Percentiles rank a stretch among this genome's conserved stretches.
These are phyloP conservation scores for Microbotryomycetes sp. DNA, from an alignment of 1,284 basidiomycete genomes.

Conservation along the genomic window DNA sequence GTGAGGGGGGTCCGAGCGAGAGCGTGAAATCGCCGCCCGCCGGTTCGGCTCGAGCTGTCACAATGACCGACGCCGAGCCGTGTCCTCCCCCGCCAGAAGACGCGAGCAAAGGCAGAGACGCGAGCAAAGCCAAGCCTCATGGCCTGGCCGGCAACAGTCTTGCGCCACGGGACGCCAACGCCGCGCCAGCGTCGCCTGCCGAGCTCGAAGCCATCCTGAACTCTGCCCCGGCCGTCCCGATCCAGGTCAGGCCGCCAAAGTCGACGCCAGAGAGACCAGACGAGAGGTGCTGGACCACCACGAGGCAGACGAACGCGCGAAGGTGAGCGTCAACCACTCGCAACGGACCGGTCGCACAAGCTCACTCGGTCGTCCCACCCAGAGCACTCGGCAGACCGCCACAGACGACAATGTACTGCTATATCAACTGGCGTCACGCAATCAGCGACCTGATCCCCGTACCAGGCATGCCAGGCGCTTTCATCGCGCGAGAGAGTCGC, in stretches of 20 bases:
- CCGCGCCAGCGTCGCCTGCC: neutral
- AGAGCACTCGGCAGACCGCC: slow-evolving; percentile 22
- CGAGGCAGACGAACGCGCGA: slow-evolving; percentile 23
- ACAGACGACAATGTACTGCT: slow-evolving; percentile 18
- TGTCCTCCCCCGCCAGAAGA: too few relatives aligned
- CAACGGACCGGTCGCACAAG: neutral
- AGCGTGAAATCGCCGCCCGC: too few relatives aligned
- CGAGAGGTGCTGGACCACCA: slow-evolving; percentile 23
- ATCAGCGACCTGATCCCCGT: slow-evolving; percentile 22
- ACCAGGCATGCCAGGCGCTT: slow-evolving; percentile 17
- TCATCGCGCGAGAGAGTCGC: slow-evolving; percentile 15
- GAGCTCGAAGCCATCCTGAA: neutral
- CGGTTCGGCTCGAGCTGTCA: too few relatives aligned
- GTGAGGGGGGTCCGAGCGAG: too few relatives aligned
- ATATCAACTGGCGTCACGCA: slow-evolving; percentile 26
- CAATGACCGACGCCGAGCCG: too few relatives aligned
- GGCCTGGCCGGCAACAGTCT: neutral
- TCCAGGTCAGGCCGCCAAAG: neutral
- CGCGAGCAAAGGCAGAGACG: too few relatives aligned
- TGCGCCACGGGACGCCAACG: too few relatives aligned
- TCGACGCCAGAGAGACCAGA: slow-evolving; percentile 12
- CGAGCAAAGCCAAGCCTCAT: neutral
- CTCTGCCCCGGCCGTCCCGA: neutral
- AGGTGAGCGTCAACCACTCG: neutral
- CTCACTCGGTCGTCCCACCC: neutral